Conservation (phyloP, 129 eudicot genomes). For the Arctium minus region DNA sequence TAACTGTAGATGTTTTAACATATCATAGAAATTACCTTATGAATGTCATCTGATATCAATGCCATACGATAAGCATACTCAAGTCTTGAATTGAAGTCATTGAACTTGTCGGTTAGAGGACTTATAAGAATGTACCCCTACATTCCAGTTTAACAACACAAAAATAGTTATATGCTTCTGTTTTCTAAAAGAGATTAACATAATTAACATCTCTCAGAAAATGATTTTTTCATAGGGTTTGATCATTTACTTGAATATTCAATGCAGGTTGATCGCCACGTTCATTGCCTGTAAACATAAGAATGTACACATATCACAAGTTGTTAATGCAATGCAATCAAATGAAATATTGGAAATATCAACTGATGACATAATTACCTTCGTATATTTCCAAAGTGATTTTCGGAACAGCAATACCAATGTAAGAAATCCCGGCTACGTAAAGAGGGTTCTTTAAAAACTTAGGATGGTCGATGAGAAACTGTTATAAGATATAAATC, state of each 20-base stretch:
- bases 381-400: constrained; percentile 9
- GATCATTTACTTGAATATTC: constrained; percentile 8
- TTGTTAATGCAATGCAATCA: background rate
- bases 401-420: constrained; percentile 5
- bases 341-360: background rate
- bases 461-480: constrained; percentile 9
- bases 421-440: constrained; percentile 10
- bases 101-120: constrained; percentile 16
- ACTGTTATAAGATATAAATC: background rate
- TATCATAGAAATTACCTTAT: constrained; percentile 5
- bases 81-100: constrained; percentile 20
- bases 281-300: background rate
- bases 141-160: background rate
- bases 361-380: background rate
- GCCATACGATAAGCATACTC: constrained; percentile 21
- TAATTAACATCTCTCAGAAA: too few relatives aligned
- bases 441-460: constrained; percentile 13
- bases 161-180: background rate
- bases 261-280: constrained; percentile 9
- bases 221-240: background rate
- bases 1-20: background rate
- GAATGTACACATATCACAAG: background rate
- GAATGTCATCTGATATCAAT: constrained; percentile 28
- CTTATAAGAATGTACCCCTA: constrained; percentile 23
- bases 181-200: too few relatives aligned